Percentiles rank a stretch among this genome's conserved stretches.
These are phyloP conservation scores for Pascua sp. DNA, from an alignment of 1,284 basidiomycete species.

Conservation along the genomic window DNA sequence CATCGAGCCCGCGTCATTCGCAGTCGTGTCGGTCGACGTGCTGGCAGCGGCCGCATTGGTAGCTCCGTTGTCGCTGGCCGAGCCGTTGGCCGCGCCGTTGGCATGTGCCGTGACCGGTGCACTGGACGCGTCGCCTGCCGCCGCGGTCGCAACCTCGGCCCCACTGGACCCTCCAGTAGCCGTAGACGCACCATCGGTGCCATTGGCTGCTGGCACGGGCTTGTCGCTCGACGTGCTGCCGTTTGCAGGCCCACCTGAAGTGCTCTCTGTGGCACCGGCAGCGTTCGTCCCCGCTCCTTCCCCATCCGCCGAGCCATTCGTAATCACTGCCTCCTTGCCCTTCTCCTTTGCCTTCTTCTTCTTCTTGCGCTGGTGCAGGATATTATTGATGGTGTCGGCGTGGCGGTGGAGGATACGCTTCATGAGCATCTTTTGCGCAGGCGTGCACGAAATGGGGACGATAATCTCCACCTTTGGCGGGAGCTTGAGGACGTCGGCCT, in stretches of 20 bases:
- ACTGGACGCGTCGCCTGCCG: too few relatives aligned
- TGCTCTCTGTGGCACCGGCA: too few relatives aligned
- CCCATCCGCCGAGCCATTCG: not conserved
- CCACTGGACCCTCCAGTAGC: too few relatives aligned
- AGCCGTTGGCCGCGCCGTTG: not conserved
- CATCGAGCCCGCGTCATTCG: too few relatives aligned
- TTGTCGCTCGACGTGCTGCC: not conserved
- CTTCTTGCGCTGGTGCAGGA: conserved; percentile 26
- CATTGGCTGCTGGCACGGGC: not conserved
- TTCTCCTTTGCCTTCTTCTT: conserved; percentile 1
- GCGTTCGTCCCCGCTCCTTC: not conserved
- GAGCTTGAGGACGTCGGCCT: conserved; percentile 84
- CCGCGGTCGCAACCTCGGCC: too few relatives aligned
- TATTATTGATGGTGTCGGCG: conserved; percentile 30
- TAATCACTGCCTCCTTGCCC: not conserved
- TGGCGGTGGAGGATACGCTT: conserved; percentile 62
- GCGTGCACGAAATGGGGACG: conserved; percentile 83
- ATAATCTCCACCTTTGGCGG: conserved; percentile 80
- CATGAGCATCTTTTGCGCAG: conserved; percentile 85
- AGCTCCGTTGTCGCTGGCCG: not conserved
- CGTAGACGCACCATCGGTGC: too few relatives aligned
- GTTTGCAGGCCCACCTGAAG: not conserved
- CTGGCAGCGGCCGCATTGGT: too few relatives aligned
- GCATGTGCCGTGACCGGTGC: not conserved
- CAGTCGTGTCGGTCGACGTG: too few relatives aligned